phyloP scores from a whole-genome alignment of 495 filamentous ascomycete genomes.

The Neurospora intermedia region DNA sequence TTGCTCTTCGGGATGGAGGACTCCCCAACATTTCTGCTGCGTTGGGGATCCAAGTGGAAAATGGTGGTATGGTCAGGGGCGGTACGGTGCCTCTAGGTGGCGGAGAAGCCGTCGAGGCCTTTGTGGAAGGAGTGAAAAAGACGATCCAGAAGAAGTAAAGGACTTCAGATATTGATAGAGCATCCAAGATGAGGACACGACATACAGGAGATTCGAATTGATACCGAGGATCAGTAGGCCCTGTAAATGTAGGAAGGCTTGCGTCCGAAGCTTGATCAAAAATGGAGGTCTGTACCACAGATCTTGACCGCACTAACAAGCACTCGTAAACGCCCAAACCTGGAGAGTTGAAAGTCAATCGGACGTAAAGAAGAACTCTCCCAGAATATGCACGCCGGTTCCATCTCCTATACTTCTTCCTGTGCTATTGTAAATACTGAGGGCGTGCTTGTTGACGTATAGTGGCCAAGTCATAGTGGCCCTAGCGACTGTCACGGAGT shows the following conservation, averaged over 20 bases:
- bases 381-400: too few species aligned
- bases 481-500: too few species aligned
- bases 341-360: not conserved
- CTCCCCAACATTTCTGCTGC: constrained; percentile 83
- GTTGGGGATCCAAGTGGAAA: constrained; percentile 62
- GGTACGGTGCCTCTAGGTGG: constrained; percentile 75
- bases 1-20: constrained; percentile 86
- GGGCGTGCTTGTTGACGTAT: too few species aligned
- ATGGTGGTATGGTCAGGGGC: constrained; percentile 69
- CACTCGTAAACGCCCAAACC: not conserved
- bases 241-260: not conserved
- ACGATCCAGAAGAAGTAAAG: constrained; percentile 48
- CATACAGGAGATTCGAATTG: not conserved
- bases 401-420: too few species aligned
- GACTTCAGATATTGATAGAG: not conserved
- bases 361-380: not conserved
- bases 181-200: not conserved
- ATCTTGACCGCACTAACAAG: not conserved
- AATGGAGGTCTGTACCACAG: not conserved
- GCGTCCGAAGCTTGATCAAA: not conserved
- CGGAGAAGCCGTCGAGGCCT: constrained; percentile 79
- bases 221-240: not conserved
- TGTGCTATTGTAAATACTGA: too few species aligned
- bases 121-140: constrained; percentile 76
- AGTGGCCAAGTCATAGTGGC: too few species aligned